These are phyloP conservation scores for Phialophora macrospora DNA, from an alignment of 2,329 filamentous ascomycete species.

Conservation along the genomic window DNA sequence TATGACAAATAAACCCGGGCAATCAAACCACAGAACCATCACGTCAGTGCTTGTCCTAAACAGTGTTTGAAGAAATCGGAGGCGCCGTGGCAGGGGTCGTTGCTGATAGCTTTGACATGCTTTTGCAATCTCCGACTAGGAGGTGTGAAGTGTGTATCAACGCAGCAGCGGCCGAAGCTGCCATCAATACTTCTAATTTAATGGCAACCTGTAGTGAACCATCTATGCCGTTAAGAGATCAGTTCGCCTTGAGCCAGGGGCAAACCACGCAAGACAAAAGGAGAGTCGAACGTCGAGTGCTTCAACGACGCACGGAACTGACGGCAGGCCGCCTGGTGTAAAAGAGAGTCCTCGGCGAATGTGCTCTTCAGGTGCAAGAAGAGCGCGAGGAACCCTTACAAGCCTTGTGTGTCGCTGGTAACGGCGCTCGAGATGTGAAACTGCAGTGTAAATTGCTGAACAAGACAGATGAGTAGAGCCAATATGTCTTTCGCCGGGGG, in stretches of 20 bases:
- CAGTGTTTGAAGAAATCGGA: neutral
- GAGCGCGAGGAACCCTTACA: neutral
- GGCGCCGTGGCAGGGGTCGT: neutral
- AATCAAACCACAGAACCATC: neutral
- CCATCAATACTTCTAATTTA: neutral
- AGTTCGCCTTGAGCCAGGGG: neutral
- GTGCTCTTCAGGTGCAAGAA: neutral
- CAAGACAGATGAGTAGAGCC: neutral
- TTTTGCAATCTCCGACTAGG: neutral
- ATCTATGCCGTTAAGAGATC: neutral
- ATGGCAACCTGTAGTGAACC: neutral
- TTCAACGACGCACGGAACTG: neutral
- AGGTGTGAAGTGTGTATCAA: neutral
- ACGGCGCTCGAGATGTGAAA: neutral
- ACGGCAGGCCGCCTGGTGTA: neutral
- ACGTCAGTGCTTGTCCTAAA: neutral
- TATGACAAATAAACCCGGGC: neutral
- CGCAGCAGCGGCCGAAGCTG: neutral
- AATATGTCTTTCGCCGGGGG: neutral
- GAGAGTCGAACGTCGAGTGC: neutral
- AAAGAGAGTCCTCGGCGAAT: no score
- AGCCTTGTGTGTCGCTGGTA: neutral
- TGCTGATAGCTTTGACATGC: neutral
- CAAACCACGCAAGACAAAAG: neutral
- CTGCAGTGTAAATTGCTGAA: neutral